Percentiles rank a stretch among this genome's conserved stretches.
Conservation (phyloP, 2,329 filamentous ascomycete species). For the Aspergillus eucalypticola region DNA sequence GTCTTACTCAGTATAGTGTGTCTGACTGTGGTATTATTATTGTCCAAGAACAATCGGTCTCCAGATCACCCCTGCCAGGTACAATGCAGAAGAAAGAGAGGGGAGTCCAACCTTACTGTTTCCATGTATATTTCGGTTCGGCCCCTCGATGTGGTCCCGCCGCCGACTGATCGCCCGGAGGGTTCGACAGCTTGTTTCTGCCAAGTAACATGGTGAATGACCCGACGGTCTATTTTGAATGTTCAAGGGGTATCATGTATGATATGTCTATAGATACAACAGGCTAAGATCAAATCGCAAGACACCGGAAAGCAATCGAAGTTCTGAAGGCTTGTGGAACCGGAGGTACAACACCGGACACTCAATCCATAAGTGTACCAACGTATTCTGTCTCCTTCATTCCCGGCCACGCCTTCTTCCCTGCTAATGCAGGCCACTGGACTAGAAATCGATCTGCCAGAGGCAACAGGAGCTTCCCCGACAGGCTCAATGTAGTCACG, state of each 20-base stretch:
- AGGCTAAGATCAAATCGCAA: not conserved
- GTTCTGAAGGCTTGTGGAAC: not conserved
- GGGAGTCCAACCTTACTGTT: no score
- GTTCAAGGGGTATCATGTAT: not conserved
- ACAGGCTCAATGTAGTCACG: conserved; percentile 78
- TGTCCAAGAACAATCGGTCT: no score
- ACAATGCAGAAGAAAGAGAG: not conserved
- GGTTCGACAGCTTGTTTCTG: no score
- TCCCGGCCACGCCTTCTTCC: conserved; percentile 41
- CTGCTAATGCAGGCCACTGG: conserved; percentile 70
- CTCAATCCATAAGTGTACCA: conserved; percentile 40
- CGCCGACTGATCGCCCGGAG: not conserved
- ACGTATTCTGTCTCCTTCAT: conserved; percentile 43
- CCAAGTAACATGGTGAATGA: not conserved
- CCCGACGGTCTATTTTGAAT: not conserved
- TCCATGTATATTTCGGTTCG: not conserved
- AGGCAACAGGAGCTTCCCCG: conserved; percentile 71
- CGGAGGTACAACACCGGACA: not conserved
- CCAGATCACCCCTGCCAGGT: not conserved
- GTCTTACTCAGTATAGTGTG: no score
- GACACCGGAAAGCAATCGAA: not conserved
- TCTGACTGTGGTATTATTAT: no score
- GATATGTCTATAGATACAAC: not conserved
- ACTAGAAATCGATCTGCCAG: conserved; percentile 79
- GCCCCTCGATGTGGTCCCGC: conserved; percentile 2